These are phyloP conservation scores for Penicillium manginii DNA, from an alignment of 495 filamentous ascomycete species.

Conservation along the genomic window DNA sequence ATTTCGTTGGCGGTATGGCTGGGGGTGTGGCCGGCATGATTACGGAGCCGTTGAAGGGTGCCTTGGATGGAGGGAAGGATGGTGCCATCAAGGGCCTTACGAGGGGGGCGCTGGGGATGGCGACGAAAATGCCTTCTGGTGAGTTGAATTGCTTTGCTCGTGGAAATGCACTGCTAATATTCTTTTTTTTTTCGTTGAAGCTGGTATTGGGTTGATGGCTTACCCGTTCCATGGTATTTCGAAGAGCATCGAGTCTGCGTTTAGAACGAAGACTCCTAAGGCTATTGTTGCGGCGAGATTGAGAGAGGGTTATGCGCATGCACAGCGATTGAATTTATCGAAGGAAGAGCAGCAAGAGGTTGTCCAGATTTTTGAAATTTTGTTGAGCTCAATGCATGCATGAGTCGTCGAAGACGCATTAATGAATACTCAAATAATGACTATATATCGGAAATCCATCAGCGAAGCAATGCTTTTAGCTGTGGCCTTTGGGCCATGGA, in stretches of 20 bases:
- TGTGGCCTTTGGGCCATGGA: no score
- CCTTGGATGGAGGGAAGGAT: slow-evolving; percentile 56
- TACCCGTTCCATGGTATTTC: slow-evolving; percentile 35
- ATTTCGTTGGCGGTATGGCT: slow-evolving; percentile 71
- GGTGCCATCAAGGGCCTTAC: slow-evolving; percentile 70
- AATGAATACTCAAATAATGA: no score
- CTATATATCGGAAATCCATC: no score
- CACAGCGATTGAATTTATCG: slow-evolving; percentile 19
- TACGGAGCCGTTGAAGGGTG: slow-evolving; percentile 64
- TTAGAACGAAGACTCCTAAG: slow-evolving; percentile 31
- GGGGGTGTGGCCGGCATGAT: slow-evolving; percentile 75
- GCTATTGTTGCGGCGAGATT: slow-evolving; percentile 26
- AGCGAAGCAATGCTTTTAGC: no score
- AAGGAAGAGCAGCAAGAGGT: slow-evolving; percentile 19
- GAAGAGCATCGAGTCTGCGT: slow-evolving; percentile 33
- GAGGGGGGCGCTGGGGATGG: slow-evolving; percentile 72
- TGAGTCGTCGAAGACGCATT: no score
- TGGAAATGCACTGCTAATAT: not conserved
- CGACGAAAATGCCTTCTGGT: slow-evolving; percentile 59
- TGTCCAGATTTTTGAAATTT: slow-evolving; percentile 20
- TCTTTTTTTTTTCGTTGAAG: slow-evolving; percentile 9
- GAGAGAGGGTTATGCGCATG: slow-evolving; percentile 24
- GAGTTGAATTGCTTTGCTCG: not conserved
- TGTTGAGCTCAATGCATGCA: slow-evolving; percentile 15
- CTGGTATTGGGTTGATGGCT: slow-evolving; percentile 30